Percentiles rank a stretch among this genome's conserved stretches.
phyloP scores from a whole-genome alignment of 1,284 basidiomycete genomes.

The Apiotrichum akiyoshidainum region DNA sequence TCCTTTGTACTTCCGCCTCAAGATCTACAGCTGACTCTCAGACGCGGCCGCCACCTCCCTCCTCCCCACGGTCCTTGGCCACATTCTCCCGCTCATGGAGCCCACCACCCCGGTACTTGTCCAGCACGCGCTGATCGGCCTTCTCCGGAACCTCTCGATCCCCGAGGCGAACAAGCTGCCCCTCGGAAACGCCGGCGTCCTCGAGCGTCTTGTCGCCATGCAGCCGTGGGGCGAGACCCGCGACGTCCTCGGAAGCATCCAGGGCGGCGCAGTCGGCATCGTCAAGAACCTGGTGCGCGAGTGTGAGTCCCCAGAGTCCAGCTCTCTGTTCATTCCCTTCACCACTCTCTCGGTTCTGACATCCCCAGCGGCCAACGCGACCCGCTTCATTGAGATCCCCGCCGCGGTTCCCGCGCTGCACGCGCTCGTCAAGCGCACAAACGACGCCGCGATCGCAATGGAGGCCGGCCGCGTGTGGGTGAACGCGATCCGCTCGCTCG shows the following conservation, averaged over 20 bases:
- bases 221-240: slow-evolving; percentile 67
- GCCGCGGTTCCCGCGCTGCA: slow-evolving; percentile 62
- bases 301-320: background rate
- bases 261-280: slow-evolving; percentile 80
- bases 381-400: slow-evolving; percentile 18
- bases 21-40: slow-evolving; percentile 3
- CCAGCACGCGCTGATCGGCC: slow-evolving; percentile 76
- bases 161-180: slow-evolving; percentile 60
- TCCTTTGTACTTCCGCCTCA: too few relatives aligned
- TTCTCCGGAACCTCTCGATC: slow-evolving; percentile 81
- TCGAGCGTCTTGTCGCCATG: slow-evolving; percentile 63
- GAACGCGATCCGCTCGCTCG: slow-evolving; percentile 27
- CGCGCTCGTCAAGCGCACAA: slow-evolving; percentile 70
- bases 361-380: slow-evolving; percentile 11
- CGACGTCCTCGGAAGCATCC: slow-evolving; percentile 79
- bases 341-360: background rate
- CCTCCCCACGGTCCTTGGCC: slow-evolving; percentile 12
- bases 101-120: slow-evolving; percentile 63
- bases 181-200: slow-evolving; percentile 63
- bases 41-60: slow-evolving; percentile 8
- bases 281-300: slow-evolving; percentile 68
- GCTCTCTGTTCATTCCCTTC: slow-evolving; percentile 4
- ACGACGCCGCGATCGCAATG: slow-evolving; percentile 76
- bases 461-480: slow-evolving; percentile 61
- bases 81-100: slow-evolving; percentile 57